These are phyloP conservation scores for Ramalina intermedia DNA, from an alignment of 495 filamentous ascomycete genomes.

Conservation along the genomic window DNA sequence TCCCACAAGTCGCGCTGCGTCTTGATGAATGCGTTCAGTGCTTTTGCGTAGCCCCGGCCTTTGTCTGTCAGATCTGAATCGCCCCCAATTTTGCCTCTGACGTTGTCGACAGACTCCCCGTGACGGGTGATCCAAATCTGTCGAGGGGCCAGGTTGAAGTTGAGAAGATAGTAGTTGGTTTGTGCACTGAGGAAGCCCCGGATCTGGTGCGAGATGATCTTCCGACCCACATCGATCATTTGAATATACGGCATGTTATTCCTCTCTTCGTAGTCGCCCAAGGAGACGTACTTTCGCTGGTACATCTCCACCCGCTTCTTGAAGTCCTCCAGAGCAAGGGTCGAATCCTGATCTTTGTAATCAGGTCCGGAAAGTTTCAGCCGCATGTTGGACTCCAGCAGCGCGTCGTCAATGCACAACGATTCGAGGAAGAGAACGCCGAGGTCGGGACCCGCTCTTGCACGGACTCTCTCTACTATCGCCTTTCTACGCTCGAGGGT, in stretches of 20 bases:
- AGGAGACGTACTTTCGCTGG: conserved; percentile 77
- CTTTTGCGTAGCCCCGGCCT: conserved; percentile 56
- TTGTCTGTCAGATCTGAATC: conserved; percentile 67
- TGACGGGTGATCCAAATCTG: conserved; percentile 98
- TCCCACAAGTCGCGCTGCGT: conserved; percentile 63
- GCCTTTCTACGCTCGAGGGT: conserved; percentile 72
- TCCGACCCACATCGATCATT: conserved; percentile 96
- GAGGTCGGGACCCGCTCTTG: conserved; percentile 68
- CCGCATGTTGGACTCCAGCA: conserved; percentile 94
- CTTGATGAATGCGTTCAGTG: conserved; percentile 63
- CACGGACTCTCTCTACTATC: conserved; percentile 67
- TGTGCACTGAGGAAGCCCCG: conserved; percentile 82
- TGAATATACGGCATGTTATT: conserved; percentile 82
- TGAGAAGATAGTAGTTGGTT: conserved; percentile 82
- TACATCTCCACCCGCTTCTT: conserved; percentile 87
- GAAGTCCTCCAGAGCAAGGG: conserved; percentile 73
- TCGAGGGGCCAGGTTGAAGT: conserved; percentile 87
- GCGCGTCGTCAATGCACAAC: conserved; percentile 66
- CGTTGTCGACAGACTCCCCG: conserved; percentile 72
- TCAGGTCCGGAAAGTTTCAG: conserved; percentile 94
- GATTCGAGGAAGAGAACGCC: conserved; percentile 91
- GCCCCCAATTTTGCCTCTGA: conserved; percentile 66
- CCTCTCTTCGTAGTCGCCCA: conserved; percentile 83
- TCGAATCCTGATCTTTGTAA: conserved; percentile 84
- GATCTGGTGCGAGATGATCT: conserved; percentile 79